Percentiles rank a stretch among this genome's conserved stretches.
Evolutionary conservation across 176 grass and related monocot species (phyloP).

Genomic region (Elymus sibiricus): DNA sequence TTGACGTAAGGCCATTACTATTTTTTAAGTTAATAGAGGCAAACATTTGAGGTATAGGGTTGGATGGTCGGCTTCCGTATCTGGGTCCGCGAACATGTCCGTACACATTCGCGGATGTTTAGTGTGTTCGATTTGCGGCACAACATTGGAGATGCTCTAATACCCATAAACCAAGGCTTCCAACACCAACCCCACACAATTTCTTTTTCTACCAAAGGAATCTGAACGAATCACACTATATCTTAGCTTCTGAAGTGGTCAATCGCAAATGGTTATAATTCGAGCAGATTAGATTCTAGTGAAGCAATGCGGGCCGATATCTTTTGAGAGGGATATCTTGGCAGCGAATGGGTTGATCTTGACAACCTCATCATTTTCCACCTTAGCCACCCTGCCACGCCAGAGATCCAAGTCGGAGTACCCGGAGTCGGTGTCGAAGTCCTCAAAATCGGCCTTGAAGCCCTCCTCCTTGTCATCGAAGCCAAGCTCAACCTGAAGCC

Average conservation of each 20-base stretch:
- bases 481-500: background rate
- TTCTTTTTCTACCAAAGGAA: background rate
- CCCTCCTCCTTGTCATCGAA: conserved; percentile 37
- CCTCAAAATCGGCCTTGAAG: conserved; percentile 69
- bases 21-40: no score
- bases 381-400: background rate
- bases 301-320: background rate
- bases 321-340: conserved; percentile 45
- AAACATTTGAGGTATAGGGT: no score
- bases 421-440: conserved; percentile 42
- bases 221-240: background rate
- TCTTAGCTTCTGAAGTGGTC: background rate
- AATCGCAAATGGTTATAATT: background rate
- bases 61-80: no score
- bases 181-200: background rate
- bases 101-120: no score
- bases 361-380: conserved; percentile 34
- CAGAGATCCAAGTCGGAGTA: conserved; percentile 41
- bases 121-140: no score
- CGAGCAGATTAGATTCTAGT: background rate
- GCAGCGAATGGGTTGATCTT: conserved; percentile 42
- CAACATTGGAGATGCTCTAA: background rate
- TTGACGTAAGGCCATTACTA: no score
- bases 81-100: no score
- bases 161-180: background rate